A percentile compares a stretch with the other conserved stretches of the same genome.
Evolutionary conservation across 495 filamentous ascomycete species (phyloP).

Genomic region (Xylaria longipes): DNA sequence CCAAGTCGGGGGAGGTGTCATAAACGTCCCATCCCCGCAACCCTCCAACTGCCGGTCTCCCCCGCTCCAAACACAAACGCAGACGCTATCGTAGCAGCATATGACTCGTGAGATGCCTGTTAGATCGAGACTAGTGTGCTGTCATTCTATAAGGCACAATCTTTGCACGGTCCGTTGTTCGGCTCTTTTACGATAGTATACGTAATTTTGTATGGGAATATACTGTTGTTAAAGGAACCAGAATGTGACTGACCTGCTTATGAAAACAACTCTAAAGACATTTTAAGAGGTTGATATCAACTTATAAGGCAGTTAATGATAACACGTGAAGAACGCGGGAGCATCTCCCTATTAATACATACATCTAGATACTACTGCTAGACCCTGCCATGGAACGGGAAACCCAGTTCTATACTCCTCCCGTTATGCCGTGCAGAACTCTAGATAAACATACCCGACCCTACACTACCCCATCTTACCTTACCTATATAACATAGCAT

Average conservation of each 20-base stretch:
- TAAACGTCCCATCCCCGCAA: constrained; percentile 22
- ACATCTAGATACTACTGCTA: not conserved
- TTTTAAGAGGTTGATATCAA: not conserved
- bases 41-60: constrained; percentile 13
- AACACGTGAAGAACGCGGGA: not conserved
- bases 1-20: constrained; percentile 3
- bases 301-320: not conserved
- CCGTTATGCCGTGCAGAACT: not conserved
- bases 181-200: constrained; percentile 1
- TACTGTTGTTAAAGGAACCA: not conserved
- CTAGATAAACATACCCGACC: not conserved
- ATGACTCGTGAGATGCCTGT: constrained; percentile 14
- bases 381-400: not conserved
- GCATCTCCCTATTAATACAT: not conserved
- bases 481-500: not conserved
- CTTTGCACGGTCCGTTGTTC: not conserved
- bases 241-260: not conserved
- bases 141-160: not conserved
- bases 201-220: not conserved
- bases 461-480: not conserved
- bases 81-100: not conserved
- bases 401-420: not conserved
- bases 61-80: not conserved
- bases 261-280: not conserved
- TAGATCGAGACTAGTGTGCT: not conserved